Evolutionary conservation across 2,329 filamentous ascomycete species (phyloP).

Genomic region (Zymoseptoria brevis): DNA sequence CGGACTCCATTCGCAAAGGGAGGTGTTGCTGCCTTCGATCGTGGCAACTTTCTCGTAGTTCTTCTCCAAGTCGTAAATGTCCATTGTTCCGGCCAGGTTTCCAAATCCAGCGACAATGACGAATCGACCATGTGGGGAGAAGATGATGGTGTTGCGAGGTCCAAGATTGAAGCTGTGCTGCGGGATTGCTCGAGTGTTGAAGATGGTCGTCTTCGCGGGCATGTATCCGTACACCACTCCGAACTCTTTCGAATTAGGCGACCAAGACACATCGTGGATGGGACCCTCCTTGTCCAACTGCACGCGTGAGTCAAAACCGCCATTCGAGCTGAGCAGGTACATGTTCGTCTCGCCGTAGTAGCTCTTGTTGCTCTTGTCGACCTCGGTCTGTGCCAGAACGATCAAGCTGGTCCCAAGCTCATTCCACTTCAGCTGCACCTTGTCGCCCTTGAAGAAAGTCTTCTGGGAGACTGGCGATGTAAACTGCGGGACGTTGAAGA

Average conservation of each 20-base stretch:
- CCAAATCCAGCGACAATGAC: constrained; percentile 93
- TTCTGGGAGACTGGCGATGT: constrained; percentile 80
- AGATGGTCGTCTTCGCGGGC: constrained; percentile 98
- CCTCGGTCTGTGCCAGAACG: constrained; percentile 93
- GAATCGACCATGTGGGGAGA: constrained; percentile 89
- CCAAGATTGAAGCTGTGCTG: constrained; percentile 79
- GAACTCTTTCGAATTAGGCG: constrained; percentile 94
- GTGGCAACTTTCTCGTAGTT: constrained; percentile 88
- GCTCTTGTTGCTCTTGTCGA: constrained; percentile 96
- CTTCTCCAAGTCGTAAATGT: constrained; percentile 92
- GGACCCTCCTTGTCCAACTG: constrained; percentile 82
- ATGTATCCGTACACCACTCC: constrained; percentile 97
- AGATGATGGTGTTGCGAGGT: constrained; percentile 89
- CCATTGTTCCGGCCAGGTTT: constrained; percentile 94
- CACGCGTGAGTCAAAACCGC: constrained; percentile 85
- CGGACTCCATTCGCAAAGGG: constrained; percentile 93
- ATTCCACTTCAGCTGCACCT: constrained; percentile 98
- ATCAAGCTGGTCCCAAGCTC: constrained; percentile 81
- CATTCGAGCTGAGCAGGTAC: constrained; percentile 86
- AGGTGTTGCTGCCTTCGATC: constrained; percentile 91
- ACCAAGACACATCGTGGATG: constrained; percentile 98
- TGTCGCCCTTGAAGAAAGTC: constrained; percentile 98
- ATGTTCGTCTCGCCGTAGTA: constrained; percentile 98
- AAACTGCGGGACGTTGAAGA: constrained; percentile 90
- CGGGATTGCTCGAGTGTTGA: constrained; percentile 77